Conservation (phyloP, 2,329 filamentous ascomycete species). For the Aspergillus terreus region DNA sequence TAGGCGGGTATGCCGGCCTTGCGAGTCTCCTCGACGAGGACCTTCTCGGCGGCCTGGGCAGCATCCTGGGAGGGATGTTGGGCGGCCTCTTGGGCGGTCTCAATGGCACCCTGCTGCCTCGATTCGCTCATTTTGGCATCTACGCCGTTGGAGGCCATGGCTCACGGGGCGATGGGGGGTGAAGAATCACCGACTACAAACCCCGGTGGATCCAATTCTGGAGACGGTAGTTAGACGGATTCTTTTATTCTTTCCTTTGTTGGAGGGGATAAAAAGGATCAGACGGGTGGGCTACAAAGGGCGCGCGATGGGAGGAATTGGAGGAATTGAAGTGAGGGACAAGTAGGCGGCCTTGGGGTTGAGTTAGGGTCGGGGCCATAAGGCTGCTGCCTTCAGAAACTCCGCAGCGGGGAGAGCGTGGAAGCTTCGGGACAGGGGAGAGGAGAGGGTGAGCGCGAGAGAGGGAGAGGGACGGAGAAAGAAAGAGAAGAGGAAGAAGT, state of each 20-base stretch:
- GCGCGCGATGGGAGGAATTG: background rate
- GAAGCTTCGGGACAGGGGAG: background rate
- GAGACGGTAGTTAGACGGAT: conserved; percentile 5
- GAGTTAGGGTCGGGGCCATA: background rate
- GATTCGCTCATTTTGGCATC: conserved; percentile 55
- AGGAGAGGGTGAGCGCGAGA: background rate
- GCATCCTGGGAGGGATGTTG: conserved; percentile 57
- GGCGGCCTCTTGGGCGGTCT: conserved; percentile 58
- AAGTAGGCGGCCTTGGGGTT: background rate
- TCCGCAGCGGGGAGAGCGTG: background rate
- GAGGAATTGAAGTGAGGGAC: conserved; percentile 1
- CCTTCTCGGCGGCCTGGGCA: conserved; percentile 67
- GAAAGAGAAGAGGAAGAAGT: background rate
- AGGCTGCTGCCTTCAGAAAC: background rate
- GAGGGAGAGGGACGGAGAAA: background rate
- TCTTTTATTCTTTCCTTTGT: background rate
- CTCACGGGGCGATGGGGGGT: conserved; percentile 10
- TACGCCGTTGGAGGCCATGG: conserved; percentile 30
- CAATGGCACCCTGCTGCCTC: conserved; percentile 75
- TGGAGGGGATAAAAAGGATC: background rate
- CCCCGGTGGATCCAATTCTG: conserved; percentile 9
- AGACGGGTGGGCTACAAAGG: too few species aligned
- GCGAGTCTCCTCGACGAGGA: conserved; percentile 71
- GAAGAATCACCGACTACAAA: conserved; percentile 14
- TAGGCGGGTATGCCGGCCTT: conserved; percentile 77